Base-by-base conservation (phyloP, 2,329 filamentous ascomycete genomes). In the Aspergillus unguis region DNA sequence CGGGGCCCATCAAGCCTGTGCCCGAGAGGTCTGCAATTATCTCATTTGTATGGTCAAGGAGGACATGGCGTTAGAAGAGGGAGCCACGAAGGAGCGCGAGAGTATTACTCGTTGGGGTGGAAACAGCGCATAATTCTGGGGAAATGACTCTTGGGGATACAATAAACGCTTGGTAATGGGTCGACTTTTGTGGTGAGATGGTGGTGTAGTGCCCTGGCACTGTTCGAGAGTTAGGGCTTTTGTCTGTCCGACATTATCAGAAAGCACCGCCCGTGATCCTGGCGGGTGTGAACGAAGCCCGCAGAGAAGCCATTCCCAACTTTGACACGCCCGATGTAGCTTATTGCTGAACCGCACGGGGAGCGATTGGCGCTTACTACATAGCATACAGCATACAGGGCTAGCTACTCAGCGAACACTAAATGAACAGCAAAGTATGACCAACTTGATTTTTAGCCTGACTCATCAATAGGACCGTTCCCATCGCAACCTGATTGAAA, bases 31-130 rank as follows among this genome's bases (percentile, higher is more conserved):
- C 8, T 57, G 64, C 6, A 44, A 60, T n/a, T 68, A 64, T 36
- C 46, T 72, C 26, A 57, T 69, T 5, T 36, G 54, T 1, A 61
- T 70, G 51, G 59, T 66, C 1, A 52, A 60, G 32, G 64, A 70
- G 28, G 67, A 72, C 40, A 57, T 54, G 1, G 44, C 32, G 2
- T 6, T 59, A 7, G 55, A 58, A 36, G 35, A 53, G 2, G 37
- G 50, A 6, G 44, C 31, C 10, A 48, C 51, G 5, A 45, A 43
- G 36, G 42, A 56, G 44, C 47, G 51, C 7, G 29, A 48, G 36
- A 37, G 48, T 25, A 48, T 53, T 23, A 56, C 25, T 27, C 53
- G 46, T 31, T 57, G 43, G 51, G 37, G 44, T 6, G 42, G 17
- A 47, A 17, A 56, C 11, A 3, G 40, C 48, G 6, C n/a, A 7